Evolutionary conservation across 306 rosid species (phyloP), one percentile per base, ranked within the genome.

Genomic region (Purshia tridentata): DNA sequence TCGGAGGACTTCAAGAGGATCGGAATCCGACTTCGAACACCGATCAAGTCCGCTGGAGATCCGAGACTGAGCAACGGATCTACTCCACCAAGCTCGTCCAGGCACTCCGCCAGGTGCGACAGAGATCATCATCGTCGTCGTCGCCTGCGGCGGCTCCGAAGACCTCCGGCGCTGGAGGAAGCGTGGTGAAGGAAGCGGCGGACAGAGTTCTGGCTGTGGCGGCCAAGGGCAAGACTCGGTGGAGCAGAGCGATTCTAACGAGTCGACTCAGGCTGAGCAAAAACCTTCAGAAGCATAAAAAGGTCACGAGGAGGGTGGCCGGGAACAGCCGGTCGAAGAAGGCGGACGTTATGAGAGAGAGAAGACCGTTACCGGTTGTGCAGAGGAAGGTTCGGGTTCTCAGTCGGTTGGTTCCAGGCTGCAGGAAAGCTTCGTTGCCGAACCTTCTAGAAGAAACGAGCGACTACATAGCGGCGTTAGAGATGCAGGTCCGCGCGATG

Each of bases 401-500:
- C 9, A 51, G 97, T 82, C 93, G 85, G 76, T 86, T 93, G 62
- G 87, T 93, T 63, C 98, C 98, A 40, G 98, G 98, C 76, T 93
- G 98, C 84, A 81, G 84, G 79, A 93, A 91, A 77, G 58, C 83
- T 11, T 78, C 97, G 4, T 81, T 93, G 54, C 90, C 91, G 35
- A 89, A 84, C 73, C 98, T 93, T 85, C 88, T 93, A 45, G 98
- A 86, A 77, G 98, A 93, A 89, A 67, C 98, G 23, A 81, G 78
- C 22, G 98, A 93, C 69, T 93, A 93, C 74, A 87, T 93, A 13
- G 81, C 92, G 22, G 98, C 98, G 37, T 68, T 93, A 78, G 82
- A 93, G 97, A 93, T 93, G 98, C 98, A 93, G 83, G 92, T 93
- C 1, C 81, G 89, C 69, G 84, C 92, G 78, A 93, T 93, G 98